phyloP scores from a whole-genome alignment of 768 basidiomycete species.

The Royoungia palumana region DNA sequence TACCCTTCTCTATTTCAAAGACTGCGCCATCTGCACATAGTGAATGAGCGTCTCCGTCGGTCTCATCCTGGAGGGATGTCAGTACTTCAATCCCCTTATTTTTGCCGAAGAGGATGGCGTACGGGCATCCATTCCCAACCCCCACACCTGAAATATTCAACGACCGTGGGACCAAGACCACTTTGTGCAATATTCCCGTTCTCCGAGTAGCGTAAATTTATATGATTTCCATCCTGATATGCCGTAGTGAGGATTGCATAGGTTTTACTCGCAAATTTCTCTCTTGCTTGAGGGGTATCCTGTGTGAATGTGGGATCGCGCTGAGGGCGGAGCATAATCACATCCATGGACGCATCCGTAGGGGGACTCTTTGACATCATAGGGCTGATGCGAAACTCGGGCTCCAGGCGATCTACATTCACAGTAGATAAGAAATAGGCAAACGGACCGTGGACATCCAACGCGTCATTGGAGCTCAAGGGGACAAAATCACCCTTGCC shows the following conservation, averaged over 20 bases:
- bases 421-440: constrained; percentile 80
- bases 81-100: constrained; percentile 1
- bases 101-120: constrained; percentile 26
- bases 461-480: constrained; percentile 35
- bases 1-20: constrained; percentile 56
- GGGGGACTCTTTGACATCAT: constrained; percentile 47
- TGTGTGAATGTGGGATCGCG: constrained; percentile 47
- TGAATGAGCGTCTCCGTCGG: constrained; percentile 61
- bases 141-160: constrained; percentile 76
- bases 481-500: constrained; percentile 43
- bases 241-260: constrained; percentile 59
- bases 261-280: constrained; percentile 50
- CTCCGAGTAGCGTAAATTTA: constrained; percentile 53
- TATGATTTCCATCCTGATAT: constrained; percentile 75
- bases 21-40: constrained; percentile 82
- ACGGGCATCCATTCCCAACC: constrained; percentile 91
- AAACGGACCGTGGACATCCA: constrained; percentile 72
- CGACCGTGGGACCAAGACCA: constrained; percentile 51
- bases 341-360: constrained; percentile 53
- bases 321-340: constrained; percentile 72
- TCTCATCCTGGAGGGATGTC: constrained; percentile 43
- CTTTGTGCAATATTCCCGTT: constrained; percentile 40
- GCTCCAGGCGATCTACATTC: constrained; percentile 85
- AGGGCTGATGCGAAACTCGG: constrained; percentile 75
- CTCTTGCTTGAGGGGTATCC: constrained; percentile 44